Percentiles rank a stretch among this genome's conserved stretches.
Conservation (phyloP, 2,329 filamentous ascomycete species). For the Fusarium austroafricanum region DNA sequence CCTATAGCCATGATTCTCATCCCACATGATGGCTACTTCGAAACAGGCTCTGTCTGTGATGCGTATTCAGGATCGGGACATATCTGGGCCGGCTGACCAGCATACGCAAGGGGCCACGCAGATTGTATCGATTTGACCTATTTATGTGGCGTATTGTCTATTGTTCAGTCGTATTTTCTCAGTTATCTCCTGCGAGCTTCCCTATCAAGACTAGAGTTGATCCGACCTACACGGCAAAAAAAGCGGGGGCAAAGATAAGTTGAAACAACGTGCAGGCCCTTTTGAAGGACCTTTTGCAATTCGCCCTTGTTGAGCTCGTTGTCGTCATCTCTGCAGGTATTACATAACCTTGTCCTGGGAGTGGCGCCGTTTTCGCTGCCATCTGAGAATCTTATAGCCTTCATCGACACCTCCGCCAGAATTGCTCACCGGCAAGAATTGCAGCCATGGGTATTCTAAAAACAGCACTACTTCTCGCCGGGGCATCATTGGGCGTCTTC, state of each 20-base stretch:
- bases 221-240: neutral
- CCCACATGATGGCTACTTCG: too few relatives aligned
- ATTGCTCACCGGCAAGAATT: neutral
- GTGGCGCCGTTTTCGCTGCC: too few relatives aligned
- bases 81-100: neutral
- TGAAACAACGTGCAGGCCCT: neutral
- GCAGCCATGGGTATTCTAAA: constrained; percentile 8
- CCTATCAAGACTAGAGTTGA: constrained; percentile 21
- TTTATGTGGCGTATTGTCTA: too few relatives aligned
- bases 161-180: neutral
- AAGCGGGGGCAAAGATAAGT: constrained; percentile 17
- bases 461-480: neutral
- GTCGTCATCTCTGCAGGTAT: neutral
- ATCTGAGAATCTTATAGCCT: neutral
- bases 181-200: constrained; percentile 3
- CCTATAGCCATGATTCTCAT: neutral
- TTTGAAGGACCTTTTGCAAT: neutral
- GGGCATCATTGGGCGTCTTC: neutral
- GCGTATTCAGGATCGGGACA: neutral
- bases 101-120: neutral
- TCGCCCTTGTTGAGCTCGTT: neutral
- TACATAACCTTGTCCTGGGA: constrained; percentile 1
- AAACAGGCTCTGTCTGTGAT: too few relatives aligned
- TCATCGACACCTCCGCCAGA: neutral
- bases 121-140: too few relatives aligned